Evolutionary conservation across 768 basidiomycete genomes (phyloP), one percentile per base, ranked within the genome.

Genomic region (Hirschioporus abietinus): DNA sequence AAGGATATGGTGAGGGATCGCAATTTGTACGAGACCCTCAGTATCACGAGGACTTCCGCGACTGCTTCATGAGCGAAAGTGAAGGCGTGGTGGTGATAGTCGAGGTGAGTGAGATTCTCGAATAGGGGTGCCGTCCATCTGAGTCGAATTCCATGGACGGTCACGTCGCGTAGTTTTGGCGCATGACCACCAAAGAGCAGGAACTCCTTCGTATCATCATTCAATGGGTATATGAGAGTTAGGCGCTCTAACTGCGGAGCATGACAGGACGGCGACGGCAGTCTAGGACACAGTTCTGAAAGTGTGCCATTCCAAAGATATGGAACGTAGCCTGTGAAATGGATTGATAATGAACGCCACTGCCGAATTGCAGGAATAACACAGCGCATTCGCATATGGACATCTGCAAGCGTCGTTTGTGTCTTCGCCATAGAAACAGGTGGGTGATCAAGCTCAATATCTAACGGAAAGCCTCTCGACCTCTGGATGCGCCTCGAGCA

Each of bases 71-170:
- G 76, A 5, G 86, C 89, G 23, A 74, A 75, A 52, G 82, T 88
- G 75, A 90, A 89, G 24, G 86, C 85, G 67, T 90, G 89, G 70
- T 91, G 89, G 0, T 87, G 86, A 70, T 90, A 91, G 74, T 91
- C 86, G 58, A 92, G 80, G 71, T 78, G 84, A 7, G 82, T 83
- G 59, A 91, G 78, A 72, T 88, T 87, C 52, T 78, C 77, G 70
- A 87, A 91, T 35, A 91, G 77, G 10, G 83, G 83, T 35, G 88
- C 85, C 15, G 82, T 72, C 88, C 89, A 90, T 3, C 80, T 75
- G 64, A 91, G 73, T 67, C 86, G 82, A 58, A 90, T 82, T 2
- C 90, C 90, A 65, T 88, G 83, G n/a, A 91, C 67, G 1, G 84
- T 86, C 60, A 84, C 79, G 23, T 80, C 79, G 36, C 81, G 77